phyloP scores from a whole-genome alignment of 1,139 yeast species.

The Magnusiomyces tetraspermus region DNA sequence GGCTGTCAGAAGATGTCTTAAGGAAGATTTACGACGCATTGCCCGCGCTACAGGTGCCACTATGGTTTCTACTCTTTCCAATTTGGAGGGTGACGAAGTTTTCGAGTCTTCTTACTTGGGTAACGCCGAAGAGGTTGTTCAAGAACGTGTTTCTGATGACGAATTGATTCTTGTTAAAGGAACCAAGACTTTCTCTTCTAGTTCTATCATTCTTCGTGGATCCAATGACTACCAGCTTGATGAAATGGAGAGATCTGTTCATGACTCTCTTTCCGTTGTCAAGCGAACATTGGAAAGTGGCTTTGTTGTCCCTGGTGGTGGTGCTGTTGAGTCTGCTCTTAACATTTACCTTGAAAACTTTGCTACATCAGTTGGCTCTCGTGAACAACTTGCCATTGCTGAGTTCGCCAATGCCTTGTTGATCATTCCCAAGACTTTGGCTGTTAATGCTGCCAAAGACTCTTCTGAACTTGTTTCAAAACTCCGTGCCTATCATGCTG shows the following conservation, averaged over 20 bases:
- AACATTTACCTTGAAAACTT: slow-evolving; percentile 92
- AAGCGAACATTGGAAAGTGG: slow-evolving; percentile 96
- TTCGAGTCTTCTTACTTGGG: slow-evolving; percentile 86
- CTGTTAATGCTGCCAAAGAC: slow-evolving; percentile 97
- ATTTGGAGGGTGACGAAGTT: slow-evolving; percentile 95
- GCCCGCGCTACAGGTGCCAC: slow-evolving; percentile 99
- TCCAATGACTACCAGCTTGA: slow-evolving; percentile 93
- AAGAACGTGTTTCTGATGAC: slow-evolving; percentile 88
- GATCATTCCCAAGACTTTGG: slow-evolving; percentile 91
- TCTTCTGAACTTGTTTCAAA: slow-evolving; percentile 91
- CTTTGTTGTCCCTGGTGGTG: slow-evolving; percentile 95
- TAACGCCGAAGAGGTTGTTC: slow-evolving; percentile 83
- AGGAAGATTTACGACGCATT: slow-evolving; percentile 91
- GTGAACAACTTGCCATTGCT: slow-evolving; percentile 97
- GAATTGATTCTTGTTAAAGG: slow-evolving; percentile 94
- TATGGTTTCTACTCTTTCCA: slow-evolving; percentile 74
- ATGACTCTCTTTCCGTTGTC: slow-evolving; percentile 89
- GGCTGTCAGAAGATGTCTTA: slow-evolving; percentile 97
- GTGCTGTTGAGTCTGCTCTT: slow-evolving; percentile 95
- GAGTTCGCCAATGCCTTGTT: slow-evolving; percentile 89
- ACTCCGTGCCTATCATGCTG: slow-evolving; percentile 92
- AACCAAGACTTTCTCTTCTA: slow-evolving; percentile 84
- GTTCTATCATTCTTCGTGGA: slow-evolving; percentile 90
- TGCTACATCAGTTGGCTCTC: slow-evolving; percentile 94
- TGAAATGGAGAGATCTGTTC: slow-evolving; percentile 96